Percentiles rank a stretch among this genome's conserved stretches.
Evolutionary conservation across 169 alveolate species (phyloP).

Genomic region (Cryptosporidium canis): DNA sequence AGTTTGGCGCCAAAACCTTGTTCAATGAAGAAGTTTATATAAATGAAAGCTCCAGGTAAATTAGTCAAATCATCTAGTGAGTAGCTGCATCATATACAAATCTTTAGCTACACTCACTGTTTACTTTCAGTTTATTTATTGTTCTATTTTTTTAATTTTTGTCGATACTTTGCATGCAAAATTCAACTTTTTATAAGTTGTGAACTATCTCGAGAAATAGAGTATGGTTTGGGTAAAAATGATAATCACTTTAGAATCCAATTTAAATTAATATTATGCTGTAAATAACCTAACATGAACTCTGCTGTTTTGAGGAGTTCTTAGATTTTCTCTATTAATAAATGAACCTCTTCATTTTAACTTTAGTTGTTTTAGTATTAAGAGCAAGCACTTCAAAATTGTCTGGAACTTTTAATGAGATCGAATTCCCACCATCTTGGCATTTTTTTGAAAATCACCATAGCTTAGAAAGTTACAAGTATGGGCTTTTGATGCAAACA

Average conservation of each 20-base stretch:
- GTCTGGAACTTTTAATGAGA: background rate
- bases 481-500: conserved; percentile 24
- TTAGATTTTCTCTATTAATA: background rate
- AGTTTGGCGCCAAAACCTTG: conserved; percentile 23
- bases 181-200: background rate
- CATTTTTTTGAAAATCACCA: conserved; percentile 70
- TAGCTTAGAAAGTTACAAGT: conserved; percentile 48
- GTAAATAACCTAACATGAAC: background rate
- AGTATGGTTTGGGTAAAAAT: background rate
- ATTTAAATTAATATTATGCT: background rate
- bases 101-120: no score
- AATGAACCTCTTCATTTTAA: conserved; percentile 3
- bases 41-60: no score
- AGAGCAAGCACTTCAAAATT: background rate
- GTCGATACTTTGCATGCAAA: background rate
- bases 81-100: no score
- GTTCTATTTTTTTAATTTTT: background rate
- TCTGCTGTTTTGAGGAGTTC: background rate
- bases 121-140: no score
- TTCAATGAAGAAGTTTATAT: no score
- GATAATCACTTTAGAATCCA: background rate
- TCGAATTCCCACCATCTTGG: conserved; percentile 72
- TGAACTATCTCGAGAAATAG: conserved; percentile 22
- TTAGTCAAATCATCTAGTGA: no score
- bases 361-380: background rate